Conservation (phyloP, 768 basidiomycete species). For the Boletus fagicola region DNA sequence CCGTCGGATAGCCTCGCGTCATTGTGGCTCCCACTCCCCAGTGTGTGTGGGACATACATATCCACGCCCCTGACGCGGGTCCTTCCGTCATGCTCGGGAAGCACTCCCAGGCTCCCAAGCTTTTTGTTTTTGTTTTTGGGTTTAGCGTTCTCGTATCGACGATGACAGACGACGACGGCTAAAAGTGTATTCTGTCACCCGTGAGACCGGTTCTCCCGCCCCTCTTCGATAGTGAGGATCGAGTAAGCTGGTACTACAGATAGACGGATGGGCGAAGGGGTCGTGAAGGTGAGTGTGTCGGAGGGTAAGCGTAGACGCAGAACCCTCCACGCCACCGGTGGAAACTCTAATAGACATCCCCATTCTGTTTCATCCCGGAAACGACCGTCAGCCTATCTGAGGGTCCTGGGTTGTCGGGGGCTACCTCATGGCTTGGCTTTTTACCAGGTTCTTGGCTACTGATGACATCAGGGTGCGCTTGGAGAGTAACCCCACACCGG, state of each 20-base stretch:
- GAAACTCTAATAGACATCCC: background rate
- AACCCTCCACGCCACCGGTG: background rate
- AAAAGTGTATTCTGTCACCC: background rate
- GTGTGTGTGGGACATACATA: background rate
- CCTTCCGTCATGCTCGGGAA: background rate
- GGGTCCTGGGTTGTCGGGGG: background rate
- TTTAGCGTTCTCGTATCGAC: background rate
- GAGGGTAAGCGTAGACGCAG: background rate
- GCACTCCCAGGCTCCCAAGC: background rate
- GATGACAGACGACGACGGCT: background rate
- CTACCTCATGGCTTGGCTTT: background rate
- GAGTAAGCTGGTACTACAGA: background rate
- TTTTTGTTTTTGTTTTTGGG: background rate
- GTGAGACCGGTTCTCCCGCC: background rate
- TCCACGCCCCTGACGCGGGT: background rate
- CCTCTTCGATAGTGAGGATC: background rate
- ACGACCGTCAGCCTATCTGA: background rate
- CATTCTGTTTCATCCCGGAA: background rate
- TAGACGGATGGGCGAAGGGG: background rate
- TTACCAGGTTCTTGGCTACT: background rate
- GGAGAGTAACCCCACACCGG: background rate
- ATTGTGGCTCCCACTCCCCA: background rate
- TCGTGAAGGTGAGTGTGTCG: background rate
- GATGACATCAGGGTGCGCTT: no score
- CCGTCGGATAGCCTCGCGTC: background rate